These are phyloP conservation scores for Euphorbia tirucalli DNA, from an alignment of 345 rosid species.

Conservation along the genomic window DNA sequence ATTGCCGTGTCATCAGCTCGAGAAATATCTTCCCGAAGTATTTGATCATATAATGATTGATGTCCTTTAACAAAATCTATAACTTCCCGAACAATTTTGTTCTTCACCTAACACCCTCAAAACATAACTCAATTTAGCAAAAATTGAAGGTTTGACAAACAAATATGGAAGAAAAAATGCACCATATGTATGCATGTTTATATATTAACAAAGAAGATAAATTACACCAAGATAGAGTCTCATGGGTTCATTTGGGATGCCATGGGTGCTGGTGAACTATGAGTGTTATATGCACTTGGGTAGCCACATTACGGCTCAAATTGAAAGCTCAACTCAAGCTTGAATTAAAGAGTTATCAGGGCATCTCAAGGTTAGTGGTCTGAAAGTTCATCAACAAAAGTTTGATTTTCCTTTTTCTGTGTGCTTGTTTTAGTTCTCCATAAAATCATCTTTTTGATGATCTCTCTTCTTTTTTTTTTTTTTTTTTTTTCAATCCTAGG, in stretches of 20 bases:
- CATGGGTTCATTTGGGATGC: not conserved
- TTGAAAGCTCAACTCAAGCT: not conserved
- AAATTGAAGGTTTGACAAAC: not conserved
- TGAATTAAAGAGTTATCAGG: not conserved
- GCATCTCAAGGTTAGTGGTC: no score
- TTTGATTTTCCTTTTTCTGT: no score
- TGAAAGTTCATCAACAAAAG: no score
- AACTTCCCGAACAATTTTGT: constrained; percentile 84
- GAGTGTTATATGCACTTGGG: no score
- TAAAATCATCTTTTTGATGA: no score
- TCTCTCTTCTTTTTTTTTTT: no score
- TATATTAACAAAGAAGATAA: no score
- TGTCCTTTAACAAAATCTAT: constrained; percentile 77
- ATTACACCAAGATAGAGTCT: not conserved
- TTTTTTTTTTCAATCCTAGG: no score
- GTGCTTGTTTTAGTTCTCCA: no score
- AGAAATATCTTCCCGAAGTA: constrained; percentile 68
- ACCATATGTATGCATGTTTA: no score
- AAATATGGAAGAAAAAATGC: not conserved
- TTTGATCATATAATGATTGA: constrained; percentile 73
- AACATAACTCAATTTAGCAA: not conserved
- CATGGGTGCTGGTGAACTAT: not conserved
- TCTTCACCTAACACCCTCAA: constrained; percentile 60
- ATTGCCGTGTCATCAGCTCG: constrained; percentile 64
- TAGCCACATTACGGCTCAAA: not conserved